A percentile compares a stretch with the other conserved stretches of the same genome.
These are phyloP conservation scores for Ceratobasidium sp. DNA, from an alignment of 1,284 basidiomycete species.

Conservation along the genomic window DNA sequence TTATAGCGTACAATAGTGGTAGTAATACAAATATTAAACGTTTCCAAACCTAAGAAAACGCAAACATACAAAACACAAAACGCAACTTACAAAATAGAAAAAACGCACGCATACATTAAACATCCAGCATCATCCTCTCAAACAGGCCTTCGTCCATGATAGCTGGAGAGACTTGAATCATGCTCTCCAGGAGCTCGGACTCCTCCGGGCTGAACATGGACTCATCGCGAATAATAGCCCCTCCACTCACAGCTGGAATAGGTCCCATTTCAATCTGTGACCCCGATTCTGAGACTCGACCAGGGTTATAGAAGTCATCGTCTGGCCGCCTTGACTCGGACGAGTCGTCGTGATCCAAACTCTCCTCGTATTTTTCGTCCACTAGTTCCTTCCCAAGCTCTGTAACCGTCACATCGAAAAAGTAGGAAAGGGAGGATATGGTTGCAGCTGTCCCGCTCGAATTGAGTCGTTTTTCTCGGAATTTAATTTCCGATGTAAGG, in stretches of 20 bases:
- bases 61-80: no score
- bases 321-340: no score
- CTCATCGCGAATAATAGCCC: not conserved
- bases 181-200: not conserved
- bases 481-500: not conserved
- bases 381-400: conserved; percentile 36
- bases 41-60: no score
- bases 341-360: no score
- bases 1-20: no score
- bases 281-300: not conserved
- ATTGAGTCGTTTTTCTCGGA: not conserved
- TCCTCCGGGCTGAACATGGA: not conserved
- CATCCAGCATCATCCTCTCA: not conserved
- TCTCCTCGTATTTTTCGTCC: not conserved
- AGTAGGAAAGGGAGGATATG: conserved; percentile 23
- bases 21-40: no score
- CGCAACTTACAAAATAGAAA: not conserved
- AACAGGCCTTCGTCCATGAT: not conserved
- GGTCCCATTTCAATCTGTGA: conserved; percentile 25
- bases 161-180: conserved; percentile 8
- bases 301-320: no score
- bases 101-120: not conserved
- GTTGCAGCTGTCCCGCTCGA: conserved; percentile 7
- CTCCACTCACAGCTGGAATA: conserved; percentile 9
- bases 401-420: conserved; percentile 19